A percentile compares a stretch with the other conserved stretches of the same genome.
phyloP scores from a whole-genome alignment of 148 eudicot species.

The Diospyros lotus region DNA sequence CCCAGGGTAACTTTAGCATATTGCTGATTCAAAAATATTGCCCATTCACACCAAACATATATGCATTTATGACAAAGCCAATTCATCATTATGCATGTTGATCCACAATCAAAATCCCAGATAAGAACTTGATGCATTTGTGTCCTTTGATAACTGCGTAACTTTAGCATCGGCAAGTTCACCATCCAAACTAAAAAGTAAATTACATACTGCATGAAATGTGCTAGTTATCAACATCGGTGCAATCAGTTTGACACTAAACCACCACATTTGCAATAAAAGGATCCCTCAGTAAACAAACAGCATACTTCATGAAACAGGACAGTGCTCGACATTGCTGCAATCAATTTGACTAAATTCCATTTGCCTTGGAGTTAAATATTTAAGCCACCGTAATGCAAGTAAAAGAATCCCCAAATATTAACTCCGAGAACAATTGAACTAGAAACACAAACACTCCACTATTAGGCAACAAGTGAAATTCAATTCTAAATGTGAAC shows the following conservation, averaged over 20 bases:
- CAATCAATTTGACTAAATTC: slow-evolving; percentile 3
- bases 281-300: background rate
- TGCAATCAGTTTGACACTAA: background rate
- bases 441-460: background rate
- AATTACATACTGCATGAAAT: background rate
- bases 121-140: background rate
- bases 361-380: background rate
- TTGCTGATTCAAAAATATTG: too few species aligned
- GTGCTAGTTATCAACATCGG: background rate
- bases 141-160: background rate
- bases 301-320: too few species aligned
- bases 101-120: background rate
- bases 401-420: background rate
- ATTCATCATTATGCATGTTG: too few species aligned
- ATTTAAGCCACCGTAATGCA: background rate
- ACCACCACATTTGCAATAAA: background rate
- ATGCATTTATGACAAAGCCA: too few species aligned
- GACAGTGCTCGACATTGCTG: background rate
- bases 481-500: background rate
- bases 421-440: background rate
- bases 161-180: background rate
- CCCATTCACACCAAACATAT: too few species aligned
- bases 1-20: too few species aligned
- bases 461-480: background rate
- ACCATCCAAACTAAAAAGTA: background rate